Percentiles rank a stretch among this genome's conserved stretches.
Evolutionary conservation across 768 basidiomycete genomes (phyloP).

Genomic region (Agaricus subrufescens): DNA sequence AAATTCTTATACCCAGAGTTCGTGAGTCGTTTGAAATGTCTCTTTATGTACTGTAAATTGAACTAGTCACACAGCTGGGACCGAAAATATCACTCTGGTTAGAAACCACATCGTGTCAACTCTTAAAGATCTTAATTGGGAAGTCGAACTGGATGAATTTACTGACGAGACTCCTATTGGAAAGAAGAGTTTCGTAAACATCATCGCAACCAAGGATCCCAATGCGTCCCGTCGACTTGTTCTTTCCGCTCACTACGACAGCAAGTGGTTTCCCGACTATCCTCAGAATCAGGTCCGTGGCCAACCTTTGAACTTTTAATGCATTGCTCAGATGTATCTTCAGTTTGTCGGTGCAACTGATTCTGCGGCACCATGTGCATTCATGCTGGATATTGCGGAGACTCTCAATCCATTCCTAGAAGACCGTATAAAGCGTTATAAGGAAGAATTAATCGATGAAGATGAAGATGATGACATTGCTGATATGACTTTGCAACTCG

Average conservation of each 20-base stretch:
- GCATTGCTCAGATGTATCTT: conserved; percentile 7
- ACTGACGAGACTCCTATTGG: conserved; percentile 79
- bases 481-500: conserved; percentile 83
- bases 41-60: background rate
- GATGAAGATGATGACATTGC: conserved; percentile 52
- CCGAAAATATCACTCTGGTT: conserved; percentile 76
- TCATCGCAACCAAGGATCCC: conserved; percentile 96
- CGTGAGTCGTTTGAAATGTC: conserved; percentile 39
- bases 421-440: conserved; percentile 47
- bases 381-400: conserved; percentile 91
- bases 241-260: conserved; percentile 91
- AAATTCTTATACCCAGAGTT: conserved; percentile 80
- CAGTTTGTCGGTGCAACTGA: conserved; percentile 98
- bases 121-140: conserved; percentile 75
- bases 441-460: conserved; percentile 54
- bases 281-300: conserved; percentile 66
- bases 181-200: conserved; percentile 73
- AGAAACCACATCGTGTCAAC: conserved; percentile 75
- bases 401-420: conserved; percentile 71
- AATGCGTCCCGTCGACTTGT: conserved; percentile 74
- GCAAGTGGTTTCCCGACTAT: conserved; percentile 74
- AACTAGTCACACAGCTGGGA: conserved; percentile 45
- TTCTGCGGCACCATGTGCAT: conserved; percentile 91
- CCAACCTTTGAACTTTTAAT: conserved; percentile 1
- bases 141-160: conserved; percentile 84